phyloP scores from a whole-genome alignment of 2,329 filamentous ascomycete genomes.

The Bipolaris sorokiniana region DNA sequence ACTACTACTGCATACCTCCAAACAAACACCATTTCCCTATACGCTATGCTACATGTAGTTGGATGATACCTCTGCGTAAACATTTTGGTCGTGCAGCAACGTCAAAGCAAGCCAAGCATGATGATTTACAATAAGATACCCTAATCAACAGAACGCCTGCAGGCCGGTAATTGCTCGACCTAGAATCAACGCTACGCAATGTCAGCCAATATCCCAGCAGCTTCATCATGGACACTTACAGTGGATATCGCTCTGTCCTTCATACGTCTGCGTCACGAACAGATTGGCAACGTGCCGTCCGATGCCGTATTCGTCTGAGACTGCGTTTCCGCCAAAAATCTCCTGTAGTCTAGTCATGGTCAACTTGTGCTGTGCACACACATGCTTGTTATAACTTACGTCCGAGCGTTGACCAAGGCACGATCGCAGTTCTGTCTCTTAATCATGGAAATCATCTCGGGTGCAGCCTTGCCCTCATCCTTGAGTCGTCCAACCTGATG shows the following conservation, averaged over 20 bases:
- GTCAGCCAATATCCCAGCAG: slow-evolving; percentile 28
- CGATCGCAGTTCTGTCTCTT: slow-evolving; percentile 98
- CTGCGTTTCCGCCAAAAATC: slow-evolving; percentile 97
- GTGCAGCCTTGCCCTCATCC: slow-evolving; percentile 83
- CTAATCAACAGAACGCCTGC: slow-evolving; percentile 73
- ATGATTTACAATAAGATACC: neutral
- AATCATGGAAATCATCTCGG: slow-evolving; percentile 97
- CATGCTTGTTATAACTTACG: slow-evolving; percentile 50
- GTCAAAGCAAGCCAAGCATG: neutral
- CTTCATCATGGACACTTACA: slow-evolving; percentile 64
- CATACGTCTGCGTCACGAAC: slow-evolving; percentile 97
- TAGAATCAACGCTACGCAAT: slow-evolving; percentile 55
- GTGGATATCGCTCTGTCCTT: slow-evolving; percentile 98
- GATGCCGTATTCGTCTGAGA: slow-evolving; percentile 95
- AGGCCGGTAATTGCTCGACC: slow-evolving; percentile 66
- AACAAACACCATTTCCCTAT: slow-evolving; percentile 24
- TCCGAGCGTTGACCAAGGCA: slow-evolving; percentile 78
- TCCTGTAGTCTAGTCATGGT: slow-evolving; percentile 72
- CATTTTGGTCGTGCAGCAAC: slow-evolving; percentile 16
- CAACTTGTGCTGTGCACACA: slow-evolving; percentile 9
- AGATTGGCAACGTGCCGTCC: slow-evolving; percentile 94
- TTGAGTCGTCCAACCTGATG: slow-evolving; percentile 92
- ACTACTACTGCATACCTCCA: slow-evolving; percentile 9
- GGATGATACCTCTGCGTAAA: neutral
- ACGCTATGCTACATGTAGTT: slow-evolving; percentile 19